Conservation (phyloP, 2,329 filamentous ascomycete species). For the Xylaria digitata region DNA sequence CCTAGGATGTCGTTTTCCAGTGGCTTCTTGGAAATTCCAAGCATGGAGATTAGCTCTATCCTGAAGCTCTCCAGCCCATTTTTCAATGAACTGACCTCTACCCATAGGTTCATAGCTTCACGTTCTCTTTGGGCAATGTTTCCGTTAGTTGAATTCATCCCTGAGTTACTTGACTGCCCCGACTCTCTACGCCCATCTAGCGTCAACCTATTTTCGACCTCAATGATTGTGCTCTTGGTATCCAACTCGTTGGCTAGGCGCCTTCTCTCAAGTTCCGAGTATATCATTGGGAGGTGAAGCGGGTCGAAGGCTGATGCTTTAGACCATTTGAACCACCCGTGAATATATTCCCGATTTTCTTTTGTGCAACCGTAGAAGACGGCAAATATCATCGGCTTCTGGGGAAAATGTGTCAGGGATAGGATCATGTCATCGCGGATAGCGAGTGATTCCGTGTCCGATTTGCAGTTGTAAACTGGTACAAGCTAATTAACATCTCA, state of each 20-base stretch:
- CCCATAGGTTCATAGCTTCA: conserved; percentile 36
- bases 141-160: neutral
- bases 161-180: neutral
- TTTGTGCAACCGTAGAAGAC: conserved; percentile 42
- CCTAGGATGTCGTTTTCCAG: neutral
- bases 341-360: neutral
- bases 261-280: conserved; percentile 37
- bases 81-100: conserved; percentile 35
- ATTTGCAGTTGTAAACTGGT: conserved; percentile 44
- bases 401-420: conserved; percentile 39
- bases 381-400: conserved; percentile 32
- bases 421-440: conserved; percentile 35
- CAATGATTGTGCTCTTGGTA: conserved; percentile 28
- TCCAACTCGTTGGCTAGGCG: conserved; percentile 35
- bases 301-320: conserved; percentile 35
- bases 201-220: conserved; percentile 35
- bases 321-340: neutral
- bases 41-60: conserved; percentile 30
- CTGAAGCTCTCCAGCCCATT: conserved; percentile 38
- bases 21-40: conserved; percentile 9
- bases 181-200: conserved; percentile 8
- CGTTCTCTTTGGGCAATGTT: conserved; percentile 36
- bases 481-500: neutral
- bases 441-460: conserved; percentile 35
- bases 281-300: conserved; percentile 41